Conservation (phyloP, 2,329 filamentous ascomycete genomes). For the Exophiala calicioides region DNA sequence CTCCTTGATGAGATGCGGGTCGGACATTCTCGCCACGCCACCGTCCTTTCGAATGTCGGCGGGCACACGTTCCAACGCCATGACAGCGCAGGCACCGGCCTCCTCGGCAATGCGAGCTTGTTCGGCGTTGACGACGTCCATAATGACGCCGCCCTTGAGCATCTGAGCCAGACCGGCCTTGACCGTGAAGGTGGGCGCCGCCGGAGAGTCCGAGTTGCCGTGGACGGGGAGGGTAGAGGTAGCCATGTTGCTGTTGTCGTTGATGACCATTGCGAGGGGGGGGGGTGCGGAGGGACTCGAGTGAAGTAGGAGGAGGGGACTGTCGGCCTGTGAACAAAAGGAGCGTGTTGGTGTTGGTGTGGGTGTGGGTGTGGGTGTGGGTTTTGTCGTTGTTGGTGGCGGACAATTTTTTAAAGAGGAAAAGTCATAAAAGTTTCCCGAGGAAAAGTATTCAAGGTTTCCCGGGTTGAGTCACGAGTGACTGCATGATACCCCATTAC, state of each 20-base stretch:
- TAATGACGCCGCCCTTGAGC: constrained; percentile 98
- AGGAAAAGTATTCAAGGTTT: too few species aligned
- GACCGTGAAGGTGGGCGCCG: constrained; percentile 70
- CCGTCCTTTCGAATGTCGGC: constrained; percentile 92
- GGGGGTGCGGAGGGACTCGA: too few species aligned
- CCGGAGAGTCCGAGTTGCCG: constrained; percentile 10
- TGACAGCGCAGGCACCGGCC: constrained; percentile 92
- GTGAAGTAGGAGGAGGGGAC: too few species aligned
- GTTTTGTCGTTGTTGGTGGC: too few species aligned
- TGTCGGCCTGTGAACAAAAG: too few species aligned
- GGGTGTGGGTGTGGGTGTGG: too few species aligned
- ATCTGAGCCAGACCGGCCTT: constrained; percentile 96
- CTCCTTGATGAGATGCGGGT: constrained; percentile 89
- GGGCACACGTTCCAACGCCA: constrained; percentile 96
- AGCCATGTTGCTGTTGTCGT: constrained; percentile 30
- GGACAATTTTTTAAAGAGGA: too few species aligned
- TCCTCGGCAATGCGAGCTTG: constrained; percentile 97
- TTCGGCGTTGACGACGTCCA: constrained; percentile 94
- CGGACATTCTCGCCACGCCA: constrained; percentile 95
- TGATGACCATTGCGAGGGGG: constrained; percentile 28
- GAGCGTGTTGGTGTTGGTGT: too few species aligned
- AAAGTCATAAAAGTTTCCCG: too few species aligned
- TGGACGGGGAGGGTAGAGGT: constrained; percentile 15
- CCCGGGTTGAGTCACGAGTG: too few species aligned
- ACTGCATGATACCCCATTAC: too few species aligned